Evolutionary conservation across 2,329 filamentous ascomycete genomes (phyloP).

Genomic region (Albifimbria verrucaria): DNA sequence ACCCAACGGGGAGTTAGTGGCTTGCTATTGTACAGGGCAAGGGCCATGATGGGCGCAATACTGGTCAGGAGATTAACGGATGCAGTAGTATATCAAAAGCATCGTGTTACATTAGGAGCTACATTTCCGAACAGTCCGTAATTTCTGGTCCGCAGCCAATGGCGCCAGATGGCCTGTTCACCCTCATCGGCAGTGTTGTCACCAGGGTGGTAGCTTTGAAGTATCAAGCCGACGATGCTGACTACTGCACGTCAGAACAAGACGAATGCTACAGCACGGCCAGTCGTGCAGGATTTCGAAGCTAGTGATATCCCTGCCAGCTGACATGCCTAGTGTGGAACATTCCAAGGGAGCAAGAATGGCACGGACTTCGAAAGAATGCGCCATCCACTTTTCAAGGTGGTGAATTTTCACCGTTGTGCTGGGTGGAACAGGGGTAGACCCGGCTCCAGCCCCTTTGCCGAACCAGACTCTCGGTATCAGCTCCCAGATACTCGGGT

Average conservation of each 20-base stretch:
- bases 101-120: too few relatives aligned
- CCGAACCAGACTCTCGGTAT: conserved; percentile 32
- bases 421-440: conserved; percentile 1
- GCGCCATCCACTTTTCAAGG: not conserved
- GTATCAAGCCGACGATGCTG: not conserved
- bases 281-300: conserved; percentile 1
- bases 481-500: not conserved
- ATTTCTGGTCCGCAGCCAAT: too few relatives aligned
- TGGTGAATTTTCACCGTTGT: not conserved
- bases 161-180: too few relatives aligned
- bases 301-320: conserved; percentile 7
- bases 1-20: too few relatives aligned
- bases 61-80: too few relatives aligned
- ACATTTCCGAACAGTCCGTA: too few relatives aligned
- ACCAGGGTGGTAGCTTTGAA: not conserved
- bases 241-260: not conserved
- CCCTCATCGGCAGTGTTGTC: not conserved
- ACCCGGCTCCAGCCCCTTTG: conserved; percentile 27
- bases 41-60: too few relatives aligned
- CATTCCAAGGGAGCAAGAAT: too few relatives aligned
- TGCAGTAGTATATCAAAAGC: too few relatives aligned
- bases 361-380: not conserved
- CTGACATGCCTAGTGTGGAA: conserved; percentile 8
- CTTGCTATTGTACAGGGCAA: too few relatives aligned
- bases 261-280: conserved; percentile 2